Evolutionary conservation across 75 land plant species (phyloP), one percentile per base, ranked within the genome.

Genomic region (Cunninghamia lanceolata): DNA sequence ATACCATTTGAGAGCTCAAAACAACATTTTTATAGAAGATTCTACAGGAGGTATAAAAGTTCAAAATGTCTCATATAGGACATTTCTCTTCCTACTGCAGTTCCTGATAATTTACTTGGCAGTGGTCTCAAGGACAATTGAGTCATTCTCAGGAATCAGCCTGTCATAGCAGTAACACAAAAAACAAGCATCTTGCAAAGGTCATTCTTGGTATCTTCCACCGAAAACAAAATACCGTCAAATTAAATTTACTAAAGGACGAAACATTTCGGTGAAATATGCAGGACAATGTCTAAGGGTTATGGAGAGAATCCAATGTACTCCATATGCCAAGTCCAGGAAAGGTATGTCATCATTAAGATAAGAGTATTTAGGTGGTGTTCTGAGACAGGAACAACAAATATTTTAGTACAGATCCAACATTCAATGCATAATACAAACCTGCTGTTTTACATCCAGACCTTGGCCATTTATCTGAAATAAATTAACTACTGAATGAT

Each of bases 1-100:
- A 34, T 3, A 30, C 89, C 35, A 56, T 56, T 86, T 52, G 68
- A 13, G 82, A 17, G 46, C 83, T 78, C 3, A 38, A 21, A 84
- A 38, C 13, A 71, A 81, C n/a, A 10, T 36, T 82, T 30, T 30
- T 2, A 50, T 15, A 50, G 47, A 82, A 32, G 54, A 82, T 21
- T n/a, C 56, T 82, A 50, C 40, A 2, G 43, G 54, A 82, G 19
- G 4, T 13, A 15, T 2, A 47, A 82, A 45, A 50, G 53, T 82
- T 46, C 54, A 82, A 15, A 47, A 28, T 47, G 34, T 50, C n/a
- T 42, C 83, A 25, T 19, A 42, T 2, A n/a, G 83, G 83, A 25
- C 4, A 34, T 46, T 39, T 45, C 83, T 40, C 50, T 42, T 81
- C 30, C 52, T 35, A 25, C 83, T 45, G n/a, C 46, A 42, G 34